These are phyloP conservation scores for Aspergillus unguis DNA, from an alignment of 2,329 filamentous ascomycete species.

Conservation along the genomic window DNA sequence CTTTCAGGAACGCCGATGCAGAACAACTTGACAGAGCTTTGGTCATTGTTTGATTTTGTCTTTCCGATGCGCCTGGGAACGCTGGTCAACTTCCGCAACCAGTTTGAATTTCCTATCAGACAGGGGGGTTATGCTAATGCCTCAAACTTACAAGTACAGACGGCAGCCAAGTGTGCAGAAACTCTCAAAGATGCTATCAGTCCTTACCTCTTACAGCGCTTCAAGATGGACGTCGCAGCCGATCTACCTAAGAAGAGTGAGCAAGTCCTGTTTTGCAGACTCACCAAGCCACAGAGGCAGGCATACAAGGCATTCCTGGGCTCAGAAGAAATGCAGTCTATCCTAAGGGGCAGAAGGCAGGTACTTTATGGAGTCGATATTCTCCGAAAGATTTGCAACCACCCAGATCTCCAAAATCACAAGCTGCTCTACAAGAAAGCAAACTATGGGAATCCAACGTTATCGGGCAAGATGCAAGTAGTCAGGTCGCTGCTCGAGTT, in stretches of 20 bases:
- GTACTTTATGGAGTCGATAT: slow-evolving; percentile 88
- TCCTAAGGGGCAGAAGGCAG: slow-evolving; percentile 70
- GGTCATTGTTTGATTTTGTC: slow-evolving; percentile 97
- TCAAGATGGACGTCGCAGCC: slow-evolving; percentile 90
- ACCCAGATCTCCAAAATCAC: slow-evolving; percentile 81
- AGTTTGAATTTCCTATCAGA: slow-evolving; percentile 92
- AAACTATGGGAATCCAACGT: slow-evolving; percentile 70
- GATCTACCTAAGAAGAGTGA: slow-evolving; percentile 95
- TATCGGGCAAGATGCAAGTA: slow-evolving; percentile 95
- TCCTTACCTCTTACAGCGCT: slow-evolving; percentile 84
- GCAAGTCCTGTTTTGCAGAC: slow-evolving; percentile 91
- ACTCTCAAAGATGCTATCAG: slow-evolving; percentile 91
- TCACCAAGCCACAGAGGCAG: slow-evolving; percentile 73
- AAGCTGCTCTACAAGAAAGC: slow-evolving; percentile 56
- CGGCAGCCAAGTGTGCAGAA: slow-evolving; percentile 88
- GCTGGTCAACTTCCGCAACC: slow-evolving; percentile 80
- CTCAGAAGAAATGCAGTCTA: slow-evolving; percentile 82
- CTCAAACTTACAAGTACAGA: slow-evolving; percentile 89
- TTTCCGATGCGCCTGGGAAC: slow-evolving; percentile 95
- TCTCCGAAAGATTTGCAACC: slow-evolving; percentile 94
- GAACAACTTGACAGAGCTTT: slow-evolving; percentile 91
- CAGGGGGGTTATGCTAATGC: slow-evolving; percentile 94
- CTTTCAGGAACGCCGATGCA: slow-evolving; percentile 96
- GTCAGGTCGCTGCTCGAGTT: slow-evolving; percentile 81
- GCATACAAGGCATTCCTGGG: slow-evolving; percentile 77